phyloP scores from a whole-genome alignment of 2,329 filamentous ascomycete genomes.

The Calonectria multiphialidica region DNA sequence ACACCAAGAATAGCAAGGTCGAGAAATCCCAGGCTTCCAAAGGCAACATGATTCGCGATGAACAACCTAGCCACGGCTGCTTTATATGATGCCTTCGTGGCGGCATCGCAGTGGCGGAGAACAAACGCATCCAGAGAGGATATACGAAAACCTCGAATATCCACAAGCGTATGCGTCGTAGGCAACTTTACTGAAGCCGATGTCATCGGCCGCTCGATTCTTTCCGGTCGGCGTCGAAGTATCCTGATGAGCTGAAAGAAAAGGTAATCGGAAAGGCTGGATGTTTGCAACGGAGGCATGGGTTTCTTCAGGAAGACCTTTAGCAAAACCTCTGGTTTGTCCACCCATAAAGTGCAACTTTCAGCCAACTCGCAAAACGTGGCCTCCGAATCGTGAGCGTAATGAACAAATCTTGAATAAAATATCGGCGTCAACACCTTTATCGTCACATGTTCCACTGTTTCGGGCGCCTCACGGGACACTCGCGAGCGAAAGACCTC shows the following conservation, averaged over 20 bases:
- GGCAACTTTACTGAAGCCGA: slow-evolving; percentile 46
- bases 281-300: slow-evolving; percentile 49
- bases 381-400: slow-evolving; percentile 71
- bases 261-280: slow-evolving; percentile 52
- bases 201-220: slow-evolving; percentile 55
- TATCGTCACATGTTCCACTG: slow-evolving; percentile 61
- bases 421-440: slow-evolving; percentile 74
- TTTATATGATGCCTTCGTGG: slow-evolving; percentile 50
- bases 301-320: slow-evolving; percentile 57
- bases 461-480: slow-evolving; percentile 29
- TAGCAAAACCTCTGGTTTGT: slow-evolving; percentile 64
- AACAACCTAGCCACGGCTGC: slow-evolving; percentile 56
- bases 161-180: slow-evolving; percentile 38
- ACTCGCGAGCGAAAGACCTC: slow-evolving; percentile 54
- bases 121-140: slow-evolving; percentile 66
- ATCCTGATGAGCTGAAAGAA: slow-evolving; percentile 59
- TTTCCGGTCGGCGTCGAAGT: slow-evolving; percentile 56
- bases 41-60: slow-evolving; percentile 55
- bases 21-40: slow-evolving; percentile 49
- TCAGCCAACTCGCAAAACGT: slow-evolving; percentile 71
- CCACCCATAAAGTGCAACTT: slow-evolving; percentile 69
- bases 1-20: slow-evolving; percentile 48
- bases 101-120: slow-evolving; percentile 46
- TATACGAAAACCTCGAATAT: slow-evolving; percentile 61
- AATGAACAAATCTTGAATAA: slow-evolving; percentile 74